A percentile compares a stretch with the other conserved stretches of the same genome.
Evolutionary conservation across 176 grass and related monocot genomes (phyloP).

Genomic region (Bonia amplexicaulis): DNA sequence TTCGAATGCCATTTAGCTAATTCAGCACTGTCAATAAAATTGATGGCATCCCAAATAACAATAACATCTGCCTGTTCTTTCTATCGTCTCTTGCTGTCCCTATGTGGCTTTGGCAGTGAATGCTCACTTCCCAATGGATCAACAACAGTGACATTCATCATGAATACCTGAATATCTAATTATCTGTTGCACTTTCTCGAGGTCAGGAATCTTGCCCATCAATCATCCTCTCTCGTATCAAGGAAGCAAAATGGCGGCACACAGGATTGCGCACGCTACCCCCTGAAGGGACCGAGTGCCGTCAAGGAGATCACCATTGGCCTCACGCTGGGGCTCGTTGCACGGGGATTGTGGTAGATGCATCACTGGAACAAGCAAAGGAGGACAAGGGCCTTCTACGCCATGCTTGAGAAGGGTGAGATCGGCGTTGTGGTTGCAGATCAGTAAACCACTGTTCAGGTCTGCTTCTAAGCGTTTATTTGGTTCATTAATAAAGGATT

Average conservation of each 20-base stretch:
- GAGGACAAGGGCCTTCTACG: conserved; percentile 12
- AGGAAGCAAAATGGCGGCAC: conserved; percentile 14
- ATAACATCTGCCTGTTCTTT: not conserved
- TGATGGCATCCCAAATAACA: too few species aligned
- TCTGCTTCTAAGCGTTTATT: not conserved
- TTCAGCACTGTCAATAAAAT: not conserved
- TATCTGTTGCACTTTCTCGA: not conserved
- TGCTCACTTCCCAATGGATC: not conserved
- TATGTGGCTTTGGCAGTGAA: not conserved
- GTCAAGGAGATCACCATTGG: conserved; percentile 25
- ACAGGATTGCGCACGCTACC: not conserved
- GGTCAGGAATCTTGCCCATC: not conserved
- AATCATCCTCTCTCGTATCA: not conserved
- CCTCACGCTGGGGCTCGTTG: not conserved
- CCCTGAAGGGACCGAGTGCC: conserved; percentile 11
- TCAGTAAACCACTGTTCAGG: not conserved
- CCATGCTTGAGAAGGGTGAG: not conserved
- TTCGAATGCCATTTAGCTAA: not conserved
- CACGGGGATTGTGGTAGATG: not conserved
- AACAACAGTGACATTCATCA: not conserved
- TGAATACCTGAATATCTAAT: not conserved
- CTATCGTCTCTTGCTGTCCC: not conserved
- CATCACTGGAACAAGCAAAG: conserved; percentile 24
- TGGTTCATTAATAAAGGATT: not conserved
- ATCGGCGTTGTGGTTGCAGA: conserved; percentile 10